Evolutionary conservation across 345 rosid genomes (phyloP).

Genomic region (Populus nigra): DNA sequence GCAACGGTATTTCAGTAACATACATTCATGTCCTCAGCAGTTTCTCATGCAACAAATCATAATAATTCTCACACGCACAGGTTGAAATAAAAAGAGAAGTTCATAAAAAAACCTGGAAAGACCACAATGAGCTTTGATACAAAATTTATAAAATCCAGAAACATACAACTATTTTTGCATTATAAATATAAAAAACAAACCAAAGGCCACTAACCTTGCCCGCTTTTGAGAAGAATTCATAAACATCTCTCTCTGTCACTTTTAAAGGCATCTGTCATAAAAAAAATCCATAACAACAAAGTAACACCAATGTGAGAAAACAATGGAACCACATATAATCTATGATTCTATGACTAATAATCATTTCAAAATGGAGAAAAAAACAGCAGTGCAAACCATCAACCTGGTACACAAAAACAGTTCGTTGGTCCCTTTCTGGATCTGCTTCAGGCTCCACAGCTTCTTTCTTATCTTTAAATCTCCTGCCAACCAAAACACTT

Average conservation of each 20-base stretch:
- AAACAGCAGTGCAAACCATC: background rate
- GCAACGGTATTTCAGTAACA: conserved; percentile 19
- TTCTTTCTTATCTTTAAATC: conserved; percentile 79
- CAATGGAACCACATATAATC: background rate
- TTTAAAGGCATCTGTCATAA: conserved; percentile 83
- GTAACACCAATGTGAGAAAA: background rate
- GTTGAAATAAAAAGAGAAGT: background rate
- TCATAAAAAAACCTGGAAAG: background rate
- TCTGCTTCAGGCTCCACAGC: conserved; percentile 76
- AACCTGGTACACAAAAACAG: conserved; percentile 97
- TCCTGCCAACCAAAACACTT: conserved; percentile 40
- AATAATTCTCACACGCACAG: background rate
- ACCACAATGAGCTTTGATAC: background rate
- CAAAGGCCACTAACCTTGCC: conserved; percentile 68
- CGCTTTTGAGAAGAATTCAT: conserved; percentile 88
- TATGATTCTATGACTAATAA: background rate
- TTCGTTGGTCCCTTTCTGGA: conserved; percentile 96
- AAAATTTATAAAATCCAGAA: background rate
- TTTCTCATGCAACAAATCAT: conserved; percentile 4
- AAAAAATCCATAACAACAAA: background rate
- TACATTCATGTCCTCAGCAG: conserved; percentile 14
- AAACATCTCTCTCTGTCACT: conserved; percentile 87
- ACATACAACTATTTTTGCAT: background rate
- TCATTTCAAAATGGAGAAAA: background rate
- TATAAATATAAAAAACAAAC: background rate